Evolutionary conservation across 331 rosid species (phyloP), one percentile per base, ranked within the genome.

Genomic region (Malus hybrid): DNA sequence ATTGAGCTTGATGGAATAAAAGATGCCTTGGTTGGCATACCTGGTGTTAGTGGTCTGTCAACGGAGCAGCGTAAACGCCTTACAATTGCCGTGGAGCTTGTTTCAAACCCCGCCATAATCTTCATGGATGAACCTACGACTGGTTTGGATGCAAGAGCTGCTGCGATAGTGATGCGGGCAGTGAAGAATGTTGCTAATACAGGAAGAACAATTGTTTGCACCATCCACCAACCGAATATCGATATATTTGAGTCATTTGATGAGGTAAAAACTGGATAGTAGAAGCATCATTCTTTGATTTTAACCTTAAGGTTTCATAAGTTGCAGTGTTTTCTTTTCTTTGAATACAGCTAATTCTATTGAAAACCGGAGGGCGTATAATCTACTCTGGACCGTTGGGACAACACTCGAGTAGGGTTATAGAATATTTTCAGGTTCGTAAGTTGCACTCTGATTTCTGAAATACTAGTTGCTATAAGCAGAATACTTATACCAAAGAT

Each of bases 51-150:
- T 57, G 92, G 90, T 46, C 77, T 84, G 33, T 88, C 92, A 27
- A 88, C 84, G 20, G 92, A 86, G 86, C 92, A 88, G 69, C 85
- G 90, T 42, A 88, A 84, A 69, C 77, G 86, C 66, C 85, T 88
- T 6, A 86, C 90, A 13, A 88, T 86, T 70, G 88, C 90, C 0
- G 69, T 86, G 55, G 92, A 86, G 79, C 87, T 88, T 73, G 88
- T 88, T 65, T 72, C 92, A 11, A 88, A 88, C 78, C 92, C 88
- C 20, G 70, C 92, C 67, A 76, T 86, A 36, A 82, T 88, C 70
- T 88, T 88, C 77, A 82, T 88, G 90, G 90, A 86, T 76, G 92
- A 88, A 74, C 88, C 90, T 11, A 86, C 90, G 63, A 72, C 86
- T 5, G 88, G 92, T 67, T 78, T 86, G 77, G 92, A 88, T 84